Evolutionary conservation across 1,284 basidiomycete species (phyloP), one percentile per base, ranked within the genome.

Genomic region (Sporisorium sorghi): DNA sequence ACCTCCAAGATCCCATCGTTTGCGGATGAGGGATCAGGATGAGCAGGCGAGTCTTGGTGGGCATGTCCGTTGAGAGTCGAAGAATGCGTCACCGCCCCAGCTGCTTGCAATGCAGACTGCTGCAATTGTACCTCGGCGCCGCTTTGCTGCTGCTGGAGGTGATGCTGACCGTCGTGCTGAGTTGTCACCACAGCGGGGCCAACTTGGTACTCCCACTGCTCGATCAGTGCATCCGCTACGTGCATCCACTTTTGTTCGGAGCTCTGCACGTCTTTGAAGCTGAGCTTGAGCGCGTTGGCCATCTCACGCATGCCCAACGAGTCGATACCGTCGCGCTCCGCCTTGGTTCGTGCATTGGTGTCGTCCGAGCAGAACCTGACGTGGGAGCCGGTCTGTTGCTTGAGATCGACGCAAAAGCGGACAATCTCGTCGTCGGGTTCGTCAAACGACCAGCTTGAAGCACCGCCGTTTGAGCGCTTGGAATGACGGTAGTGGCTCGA

Each of bases 361-460:
- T 77, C 74, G 44, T 77, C 65, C 2, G 71, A 74, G 35, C 66
- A 70, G 28, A 77, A 77, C 15, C 52, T 52, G 35, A 74, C 66
- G 24, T 49, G 44, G 1, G 58, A 51, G 1, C 40, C 19, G 15
- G 71, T 61, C 30, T 63, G 49, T 7, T 56, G 30, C 19, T 62
- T 58, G 50, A 77, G 74, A 14, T 59, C 57, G 6, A 46, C 53
- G 57, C 74, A 77, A 14, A 70, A 71, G 26, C 46, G 46, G 35
- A 77, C 51, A 47, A 77, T 70, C 44, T 64, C 47, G 37, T 77
- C 71, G 33, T 77, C 74, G 32, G 50, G n/a, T 17, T 71, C 55
- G 15, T 59, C 39, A 9, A 40, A 32, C 0, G 28, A 26, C 33
- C 26, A 71, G 33, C 43, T 23, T 7, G 50, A 56, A 30, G 24